Base-by-base conservation (phyloP, 345 rosid genomes). In the Corymbia maculata region DNA sequence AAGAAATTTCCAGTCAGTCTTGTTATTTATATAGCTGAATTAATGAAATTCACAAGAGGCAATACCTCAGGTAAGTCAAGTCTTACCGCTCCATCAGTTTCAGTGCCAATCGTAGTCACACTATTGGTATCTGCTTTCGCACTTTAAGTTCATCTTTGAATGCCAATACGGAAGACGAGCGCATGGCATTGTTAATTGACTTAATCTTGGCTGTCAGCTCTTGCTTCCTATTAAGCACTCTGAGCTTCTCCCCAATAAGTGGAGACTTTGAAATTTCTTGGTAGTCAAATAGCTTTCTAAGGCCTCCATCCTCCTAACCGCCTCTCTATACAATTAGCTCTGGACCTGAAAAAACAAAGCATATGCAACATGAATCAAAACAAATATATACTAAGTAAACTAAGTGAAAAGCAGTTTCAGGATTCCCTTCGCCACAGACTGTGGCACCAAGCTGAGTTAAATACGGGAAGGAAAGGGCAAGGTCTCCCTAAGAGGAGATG, bases 61-160 rank as follows among this genome's bases (percentile, higher is more conserved):
- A 85, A 85, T 85, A 88, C 89, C 49, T 88, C 85, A 24, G 88
- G 87, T 49, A 42, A 30, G 53, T 32, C 88, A 8, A n/a, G 36
- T 70, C 59, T n/a, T 9, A 47, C 53, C 17, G 14, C 53, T 49
- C 49, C 59, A 47, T 87, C 85, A 75, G 26, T 75, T 36, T 75
- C 49, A 16, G 49, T 22, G 49, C 84, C n/a, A 52, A 32, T 75
- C 2, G 64, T 12, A 30, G 84, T 42, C 50, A 90, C 88, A n/a
- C 87, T 89, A 16, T 66, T 89, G 55, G 89, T 91, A 96, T 98
- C 87, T 99, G 93, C 89, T 95, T 97, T 92, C 98, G 94, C 86
- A 99, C 98, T 92, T 95, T 97, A 32, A 97, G 99, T 90, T 97
- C 99, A 89, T 96, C 99, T 92, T 97, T 97, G 90, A 97, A 97